Evolutionary conservation across 768 basidiomycete species (phyloP), one percentile per base, ranked within the genome.

Genomic region (Russula sp.): DNA sequence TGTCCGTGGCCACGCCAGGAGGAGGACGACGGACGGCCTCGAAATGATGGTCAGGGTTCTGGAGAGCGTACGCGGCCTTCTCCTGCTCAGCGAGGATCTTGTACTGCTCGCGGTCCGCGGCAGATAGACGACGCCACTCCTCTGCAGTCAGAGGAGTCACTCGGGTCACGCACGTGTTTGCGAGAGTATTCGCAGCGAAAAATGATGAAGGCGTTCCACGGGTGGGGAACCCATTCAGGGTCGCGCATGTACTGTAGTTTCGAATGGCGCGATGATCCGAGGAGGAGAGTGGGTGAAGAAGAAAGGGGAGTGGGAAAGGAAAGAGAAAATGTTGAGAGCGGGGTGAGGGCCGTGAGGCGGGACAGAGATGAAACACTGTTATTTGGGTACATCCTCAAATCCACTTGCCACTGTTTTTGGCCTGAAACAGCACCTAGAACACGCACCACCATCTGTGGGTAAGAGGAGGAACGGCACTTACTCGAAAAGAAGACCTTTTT

Each of bases 1-100:
- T 98, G 97, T 20, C 97, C 97, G 75, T 98, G 97, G 45, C 96
- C 95, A n/a, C 2, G 32, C 42, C 60, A 36, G 41, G 36, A 8
- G 56, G 57, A n/a, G 51, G 53, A 46, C 66, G 67, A 42, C 64
- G 67, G 35, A 75, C 71, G 11, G 87, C 87, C 20, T 79, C 76
- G 70, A 82, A 89, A 52, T 79, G 80, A 70, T 88, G 88, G 65
- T 82, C 72, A 0, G 87, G 87, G 65, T 88, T 75, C 55, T 74
- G 70, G 14, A 76, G 75, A 9, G 79, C 78, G 60, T 89, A 87
- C 60, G 82, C 79, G 54, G 75, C 75, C 59, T 79, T 79, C 75
- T 85, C 85, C 61, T 71, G 65, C 43, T 79, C 78, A 1, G 87
- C 85, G n/a, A 79, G 74, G 8, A 70, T 67, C 67, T 79, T 78